Evolutionary conservation across 192 early-diverging fungal species (phyloP).

Genomic region (Coemansia sp.): DNA sequence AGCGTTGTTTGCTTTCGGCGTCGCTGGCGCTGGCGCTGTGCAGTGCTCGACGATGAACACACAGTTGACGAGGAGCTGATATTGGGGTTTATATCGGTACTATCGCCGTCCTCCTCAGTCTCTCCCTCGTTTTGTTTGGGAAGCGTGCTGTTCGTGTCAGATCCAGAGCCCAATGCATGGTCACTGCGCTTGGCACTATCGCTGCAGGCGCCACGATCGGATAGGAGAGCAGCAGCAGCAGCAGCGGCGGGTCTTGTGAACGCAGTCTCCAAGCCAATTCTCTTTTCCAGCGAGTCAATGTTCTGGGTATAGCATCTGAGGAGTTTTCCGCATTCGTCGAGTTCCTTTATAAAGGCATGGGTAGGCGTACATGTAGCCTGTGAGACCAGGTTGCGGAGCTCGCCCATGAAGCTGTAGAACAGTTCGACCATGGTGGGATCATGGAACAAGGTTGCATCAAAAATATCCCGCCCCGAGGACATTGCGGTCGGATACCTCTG

Average conservation of each 20-base stretch:
- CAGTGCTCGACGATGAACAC: neutral
- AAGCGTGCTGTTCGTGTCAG: neutral
- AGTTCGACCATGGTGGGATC: constrained; percentile 63
- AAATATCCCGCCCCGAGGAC: constrained; percentile 85
- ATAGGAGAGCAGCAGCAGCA: too few relatives aligned
- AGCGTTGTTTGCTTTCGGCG: constrained; percentile 27
- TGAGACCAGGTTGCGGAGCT: constrained; percentile 72
- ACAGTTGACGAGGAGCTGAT: neutral
- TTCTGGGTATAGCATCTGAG: constrained; percentile 96
- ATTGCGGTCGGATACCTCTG: constrained; percentile 73
- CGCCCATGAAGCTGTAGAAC: constrained; percentile 79
- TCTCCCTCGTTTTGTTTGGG: too few relatives aligned
- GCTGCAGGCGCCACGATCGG: too few relatives aligned
- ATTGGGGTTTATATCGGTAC: neutral
- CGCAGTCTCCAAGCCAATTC: constrained; percentile 63
- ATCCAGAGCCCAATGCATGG: constrained; percentile 1
- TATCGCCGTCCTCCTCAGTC: neutral
- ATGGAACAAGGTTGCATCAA: constrained; percentile 87
- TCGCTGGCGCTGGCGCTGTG: neutral
- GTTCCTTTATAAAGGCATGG: constrained; percentile 79
- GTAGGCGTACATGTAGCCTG: constrained; percentile 79
- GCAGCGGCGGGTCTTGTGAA: constrained; percentile 14
- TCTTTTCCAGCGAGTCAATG: constrained; percentile 90
- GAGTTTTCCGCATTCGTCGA: constrained; percentile 76
- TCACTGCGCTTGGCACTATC: neutral